A percentile compares a stretch with the other conserved stretches of the same genome.
phyloP scores from a whole-genome alignment of 305 asterid species.

The Solanum hybrid region DNA sequence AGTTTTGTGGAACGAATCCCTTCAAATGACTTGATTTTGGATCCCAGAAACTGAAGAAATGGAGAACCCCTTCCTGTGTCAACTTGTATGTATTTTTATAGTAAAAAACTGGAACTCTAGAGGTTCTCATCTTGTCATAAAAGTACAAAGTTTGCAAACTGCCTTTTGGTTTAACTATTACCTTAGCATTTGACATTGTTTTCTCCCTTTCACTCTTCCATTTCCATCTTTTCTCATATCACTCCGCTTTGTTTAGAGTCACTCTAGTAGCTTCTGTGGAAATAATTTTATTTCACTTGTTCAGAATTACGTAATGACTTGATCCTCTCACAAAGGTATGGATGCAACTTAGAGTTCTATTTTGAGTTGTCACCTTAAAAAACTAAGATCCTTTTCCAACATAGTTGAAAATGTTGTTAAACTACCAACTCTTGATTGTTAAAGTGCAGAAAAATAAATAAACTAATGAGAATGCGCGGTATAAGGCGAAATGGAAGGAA shows the following conservation, averaged over 20 bases:
- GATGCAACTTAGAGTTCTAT: background rate
- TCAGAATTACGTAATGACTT: background rate
- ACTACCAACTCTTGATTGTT: background rate
- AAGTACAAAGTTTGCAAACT: background rate
- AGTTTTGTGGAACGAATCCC: background rate
- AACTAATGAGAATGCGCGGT: background rate
- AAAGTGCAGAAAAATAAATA: background rate
- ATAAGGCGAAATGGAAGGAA: background rate
- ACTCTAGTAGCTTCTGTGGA: background rate
- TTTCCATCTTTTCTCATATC: background rate
- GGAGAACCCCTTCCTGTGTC: background rate
- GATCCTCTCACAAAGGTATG: background rate
- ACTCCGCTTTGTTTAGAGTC: background rate
- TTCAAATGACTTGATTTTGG: background rate
- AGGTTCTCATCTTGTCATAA: background rate
- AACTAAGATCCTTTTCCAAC: background rate
- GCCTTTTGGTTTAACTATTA: background rate
- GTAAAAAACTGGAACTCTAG: background rate
- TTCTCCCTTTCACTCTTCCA: background rate
- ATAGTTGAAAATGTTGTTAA: background rate
- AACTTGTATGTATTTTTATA: background rate
- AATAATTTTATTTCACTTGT: background rate
- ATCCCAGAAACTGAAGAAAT: background rate
- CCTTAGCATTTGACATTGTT: background rate
- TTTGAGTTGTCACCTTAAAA: background rate